Evolutionary conservation across 2,329 filamentous ascomycete genomes (phyloP).

Genomic region (Alternaria solani): DNA sequence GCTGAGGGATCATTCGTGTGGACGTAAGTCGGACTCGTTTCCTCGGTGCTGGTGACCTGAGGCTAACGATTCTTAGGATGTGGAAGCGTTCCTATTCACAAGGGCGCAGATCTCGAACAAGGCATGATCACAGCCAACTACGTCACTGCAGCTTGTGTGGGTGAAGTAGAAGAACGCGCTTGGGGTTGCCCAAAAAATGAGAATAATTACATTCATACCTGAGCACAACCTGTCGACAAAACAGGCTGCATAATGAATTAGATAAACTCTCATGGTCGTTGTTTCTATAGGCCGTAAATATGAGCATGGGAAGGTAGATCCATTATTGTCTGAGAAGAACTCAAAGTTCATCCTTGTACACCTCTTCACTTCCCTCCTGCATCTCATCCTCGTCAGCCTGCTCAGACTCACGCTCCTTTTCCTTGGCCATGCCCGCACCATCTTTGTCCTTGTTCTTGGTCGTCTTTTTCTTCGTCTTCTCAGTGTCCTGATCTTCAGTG

Average conservation of each 20-base stretch:
- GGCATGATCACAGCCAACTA: slow-evolving; percentile 1
- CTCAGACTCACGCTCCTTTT: slow-evolving; percentile 34
- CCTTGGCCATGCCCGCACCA: slow-evolving; percentile 56
- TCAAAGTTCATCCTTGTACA: slow-evolving; percentile 52
- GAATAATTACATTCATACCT: background rate
- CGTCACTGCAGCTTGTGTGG: background rate
- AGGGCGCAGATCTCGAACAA: background rate
- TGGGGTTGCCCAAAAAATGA: background rate
- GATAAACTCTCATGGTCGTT: background rate
- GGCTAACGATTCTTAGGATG: background rate
- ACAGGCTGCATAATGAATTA: background rate
- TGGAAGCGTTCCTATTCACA: background rate
- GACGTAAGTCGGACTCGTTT: background rate
- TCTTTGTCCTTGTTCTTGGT: slow-evolving; percentile 14
- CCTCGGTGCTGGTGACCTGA: background rate
- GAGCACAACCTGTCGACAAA: background rate
- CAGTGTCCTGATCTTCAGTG: slow-evolving; percentile 62
- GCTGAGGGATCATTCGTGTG: background rate
- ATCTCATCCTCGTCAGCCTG: slow-evolving; percentile 31
- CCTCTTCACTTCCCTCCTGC: slow-evolving; percentile 51
- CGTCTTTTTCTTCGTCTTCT: slow-evolving; percentile 35
- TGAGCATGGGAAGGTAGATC: background rate
- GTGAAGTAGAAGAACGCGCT: background rate
- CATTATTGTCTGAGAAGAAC: background rate
- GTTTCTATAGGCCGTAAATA: background rate